Base-by-base conservation (phyloP, 768 basidiomycete genomes). In the Suillus clintonianus region DNA sequence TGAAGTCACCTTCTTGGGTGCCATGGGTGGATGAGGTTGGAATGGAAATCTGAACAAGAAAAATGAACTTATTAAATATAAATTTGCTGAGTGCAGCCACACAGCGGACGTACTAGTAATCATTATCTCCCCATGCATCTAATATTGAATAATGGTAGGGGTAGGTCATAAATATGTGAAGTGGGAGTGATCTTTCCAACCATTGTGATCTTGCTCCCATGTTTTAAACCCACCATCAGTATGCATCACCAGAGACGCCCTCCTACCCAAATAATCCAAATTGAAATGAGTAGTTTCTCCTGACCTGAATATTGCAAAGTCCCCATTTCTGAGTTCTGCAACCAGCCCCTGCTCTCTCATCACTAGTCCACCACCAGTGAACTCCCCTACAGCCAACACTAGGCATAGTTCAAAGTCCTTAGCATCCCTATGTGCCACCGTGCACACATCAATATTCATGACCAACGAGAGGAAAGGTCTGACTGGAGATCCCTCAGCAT, bases 381-480 rank as follows among this genome's bases (percentile, higher is more conserved):
- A 62, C 13, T 48, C 17, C 27, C 62, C 17, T 60, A 42, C 17
- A 2, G 42, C 17, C 42, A 42, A 17, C 19, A 42, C 42, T 42
- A 42, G 17, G 17, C 42, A 42, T 42, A 42, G 43, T 11, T n/a
- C 34, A 10, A 30, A n/a, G 53, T 65, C 64, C 27, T 32, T 56
- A 3, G 14, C 14, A 58, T 62, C 60, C 34, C 27, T 3, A 57
- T 65, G 64, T 8, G 43, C 64, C 45, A 48, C 17, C 4, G 60
- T 65, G 30, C 53, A 30, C 11, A 65, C 60, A 42, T 64, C 56
- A 32, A 65, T 32, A 43, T 65, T 65, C 41, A 65, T 15, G 54
- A 65, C 60, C 10, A 65, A 22, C 5, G 50, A 55, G 10, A 30
- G 10, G 14, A 63, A 63, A 24, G 57, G 56, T 19, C 24, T 22